A percentile compares a stretch with the other conserved stretches of the same genome.
phyloP scores from a whole-genome alignment of 176 grass and related monocot species.

The Carex kokanica region DNA sequence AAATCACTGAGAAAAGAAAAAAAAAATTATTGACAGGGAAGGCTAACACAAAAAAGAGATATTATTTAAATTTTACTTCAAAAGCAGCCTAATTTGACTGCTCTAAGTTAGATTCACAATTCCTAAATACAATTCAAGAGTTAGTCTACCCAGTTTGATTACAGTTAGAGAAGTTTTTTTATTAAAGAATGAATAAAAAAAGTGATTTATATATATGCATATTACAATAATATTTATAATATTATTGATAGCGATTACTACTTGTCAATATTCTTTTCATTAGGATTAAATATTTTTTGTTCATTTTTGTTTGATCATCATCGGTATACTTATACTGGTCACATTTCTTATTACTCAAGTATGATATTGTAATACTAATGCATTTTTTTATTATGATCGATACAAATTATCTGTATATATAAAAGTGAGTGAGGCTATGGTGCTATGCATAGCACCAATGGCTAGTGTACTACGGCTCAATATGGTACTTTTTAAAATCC shows the following conservation, averaged over 20 bases:
- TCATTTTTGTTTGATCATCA: neutral
- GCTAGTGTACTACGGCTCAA: too few relatives aligned
- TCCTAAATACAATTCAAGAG: too few relatives aligned
- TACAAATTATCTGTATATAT: neutral
- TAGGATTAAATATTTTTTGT: neutral
- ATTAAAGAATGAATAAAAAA: neutral
- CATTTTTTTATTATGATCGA: neutral
- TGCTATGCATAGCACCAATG: too few relatives aligned
- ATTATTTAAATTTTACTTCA: neutral
- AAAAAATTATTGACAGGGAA: too few relatives aligned
- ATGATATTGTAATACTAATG: neutral
- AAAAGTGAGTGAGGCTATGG: too few relatives aligned
- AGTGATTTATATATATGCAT: neutral
- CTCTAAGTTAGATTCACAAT: neutral
- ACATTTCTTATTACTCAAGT: too few relatives aligned
- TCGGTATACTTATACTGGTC: neutral
- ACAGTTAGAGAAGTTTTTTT: neutral
- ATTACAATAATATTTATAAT: neutral
- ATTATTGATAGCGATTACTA: too few relatives aligned
- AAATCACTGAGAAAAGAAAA: neutral
- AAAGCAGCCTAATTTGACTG: neutral
- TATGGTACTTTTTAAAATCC: too few relatives aligned
- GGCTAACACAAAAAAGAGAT: neutral
- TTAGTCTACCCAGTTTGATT: too few relatives aligned
- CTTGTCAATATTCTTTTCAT: too few relatives aligned